Base-by-base conservation (phyloP, 805 yeast species). In the Candida krabiensis region DNA sequence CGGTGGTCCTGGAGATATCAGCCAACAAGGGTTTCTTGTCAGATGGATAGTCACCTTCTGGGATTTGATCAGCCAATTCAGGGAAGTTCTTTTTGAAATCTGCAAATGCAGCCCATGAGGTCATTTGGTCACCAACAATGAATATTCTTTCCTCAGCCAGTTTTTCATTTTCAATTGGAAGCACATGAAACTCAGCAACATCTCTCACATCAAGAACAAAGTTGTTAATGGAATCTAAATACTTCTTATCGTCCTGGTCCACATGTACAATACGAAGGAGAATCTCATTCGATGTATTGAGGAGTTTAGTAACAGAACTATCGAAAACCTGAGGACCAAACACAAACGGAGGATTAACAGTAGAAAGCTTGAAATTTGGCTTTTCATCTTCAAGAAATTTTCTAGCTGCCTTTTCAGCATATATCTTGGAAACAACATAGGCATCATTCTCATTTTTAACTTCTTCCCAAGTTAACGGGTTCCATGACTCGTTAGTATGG, bases 151-250 rank as follows among this genome's bases (percentile, higher is more conserved):
- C 21, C 39, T 59, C 58, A 33, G 60, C 46, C 19, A 40, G 22
- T 3, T 38, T 28, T 9, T 40, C 33, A 14, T 35, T 36, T 30
- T 43, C 44, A 22, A 49, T 28, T 4, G 46, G 40, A 21, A 49
- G 46, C 13, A 77, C 44, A 53, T 80, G 85, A 5, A 80, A 77
- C 40, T 52, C 53, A 9, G 74, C 67, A 42, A 73, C 60, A 40
- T 66, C 70, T 40, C 72, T 46, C 4, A 66, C 71, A 36, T 67
- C 71, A 13, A 65, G 53, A 17, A n/a, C 23, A 13, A 28, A 18
- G 13, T 46, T 44, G 4, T 19, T 21, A 6, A 32, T 29, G 28
- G 42, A 31, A 37, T 56, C 60, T 37, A 62, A 57, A 63, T 9
- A 63, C 47, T 9, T 70, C n/a, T n/a, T n/a, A n/a, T n/a, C n/a